Conservation (phyloP, 148 eudicot genomes). For the Vaccinium corymbosum region DNA sequence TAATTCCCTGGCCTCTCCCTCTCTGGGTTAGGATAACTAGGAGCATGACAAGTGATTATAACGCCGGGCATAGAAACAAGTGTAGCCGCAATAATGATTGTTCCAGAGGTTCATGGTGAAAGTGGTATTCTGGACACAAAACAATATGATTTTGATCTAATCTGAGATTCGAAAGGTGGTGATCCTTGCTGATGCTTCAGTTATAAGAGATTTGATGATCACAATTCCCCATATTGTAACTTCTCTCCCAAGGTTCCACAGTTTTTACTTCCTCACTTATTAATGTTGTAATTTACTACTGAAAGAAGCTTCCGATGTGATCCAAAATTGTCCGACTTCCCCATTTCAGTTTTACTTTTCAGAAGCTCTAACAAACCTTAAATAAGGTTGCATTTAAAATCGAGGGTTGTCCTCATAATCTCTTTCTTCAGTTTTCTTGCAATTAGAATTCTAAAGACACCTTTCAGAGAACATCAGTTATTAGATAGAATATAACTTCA, state of each 20-base stretch:
- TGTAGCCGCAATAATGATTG: background rate
- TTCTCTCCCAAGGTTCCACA: background rate
- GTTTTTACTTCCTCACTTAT: background rate
- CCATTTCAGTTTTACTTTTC: background rate
- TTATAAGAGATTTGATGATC: background rate
- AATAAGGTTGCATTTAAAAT: background rate
- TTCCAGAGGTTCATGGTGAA: background rate
- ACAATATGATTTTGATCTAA: background rate
- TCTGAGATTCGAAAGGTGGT: background rate
- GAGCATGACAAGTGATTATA: background rate
- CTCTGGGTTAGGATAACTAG: background rate
- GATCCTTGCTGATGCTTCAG: background rate
- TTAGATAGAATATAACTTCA: background rate
- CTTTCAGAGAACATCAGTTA: background rate
- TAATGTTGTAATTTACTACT: background rate
- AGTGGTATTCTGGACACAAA: background rate
- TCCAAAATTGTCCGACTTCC: background rate
- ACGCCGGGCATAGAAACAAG: background rate
- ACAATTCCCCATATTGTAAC: background rate
- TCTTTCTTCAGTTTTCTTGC: background rate
- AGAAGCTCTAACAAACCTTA: background rate
- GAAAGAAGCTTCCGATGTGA: background rate
- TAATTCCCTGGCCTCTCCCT: background rate
- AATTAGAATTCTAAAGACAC: background rate
- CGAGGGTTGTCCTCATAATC: background rate